Percentiles rank a stretch among this genome's conserved stretches.
Conservation (phyloP, 495 filamentous ascomycete species). For the Trichoderma virens region DNA sequence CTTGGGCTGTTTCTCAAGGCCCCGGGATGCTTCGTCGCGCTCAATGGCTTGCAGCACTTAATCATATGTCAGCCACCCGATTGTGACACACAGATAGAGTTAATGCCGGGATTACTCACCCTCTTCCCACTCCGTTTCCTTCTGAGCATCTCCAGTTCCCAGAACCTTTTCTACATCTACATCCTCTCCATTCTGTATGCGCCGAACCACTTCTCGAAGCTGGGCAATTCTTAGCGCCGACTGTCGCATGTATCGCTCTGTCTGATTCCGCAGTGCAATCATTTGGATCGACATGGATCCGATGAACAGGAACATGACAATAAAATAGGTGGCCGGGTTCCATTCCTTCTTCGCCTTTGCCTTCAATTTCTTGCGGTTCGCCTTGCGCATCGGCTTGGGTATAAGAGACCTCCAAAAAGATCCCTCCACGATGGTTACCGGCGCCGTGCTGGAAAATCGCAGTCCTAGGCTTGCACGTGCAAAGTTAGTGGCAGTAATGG, state of each 20-base stretch:
- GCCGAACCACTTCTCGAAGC: slow-evolving; percentile 74
- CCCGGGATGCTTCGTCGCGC: slow-evolving; percentile 61
- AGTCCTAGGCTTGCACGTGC: background rate
- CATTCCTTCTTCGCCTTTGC: slow-evolving; percentile 54
- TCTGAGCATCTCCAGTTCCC: slow-evolving; percentile 67
- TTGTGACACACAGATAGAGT: background rate
- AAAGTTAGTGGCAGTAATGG: background rate
- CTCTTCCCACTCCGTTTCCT: slow-evolving; percentile 85
- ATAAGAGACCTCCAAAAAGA: slow-evolving; percentile 68
- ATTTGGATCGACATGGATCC: slow-evolving; percentile 92
- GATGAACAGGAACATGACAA: slow-evolving; percentile 82
- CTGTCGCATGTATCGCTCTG: slow-evolving; percentile 58
- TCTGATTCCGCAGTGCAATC: slow-evolving; percentile 72
- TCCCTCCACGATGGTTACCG: slow-evolving; percentile 52
- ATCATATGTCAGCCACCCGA: slow-evolving; percentile 4
- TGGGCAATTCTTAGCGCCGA: slow-evolving; percentile 72
- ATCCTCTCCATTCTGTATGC: slow-evolving; percentile 74
- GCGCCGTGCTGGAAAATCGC: slow-evolving; percentile 21
- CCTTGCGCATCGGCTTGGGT: slow-evolving; percentile 38
- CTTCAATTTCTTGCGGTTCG: slow-evolving; percentile 9
- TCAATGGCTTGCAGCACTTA: slow-evolving; percentile 75
- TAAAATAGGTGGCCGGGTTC: slow-evolving; percentile 92
- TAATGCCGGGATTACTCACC: slow-evolving; percentile 35
- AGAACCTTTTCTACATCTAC: slow-evolving; percentile 81
- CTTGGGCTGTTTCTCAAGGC: slow-evolving; percentile 27